Percentiles rank a stretch among this genome's conserved stretches.
These are phyloP conservation scores for Cyberlindnera amylophila DNA, from an alignment of 805 yeast species.

Conservation along the genomic window DNA sequence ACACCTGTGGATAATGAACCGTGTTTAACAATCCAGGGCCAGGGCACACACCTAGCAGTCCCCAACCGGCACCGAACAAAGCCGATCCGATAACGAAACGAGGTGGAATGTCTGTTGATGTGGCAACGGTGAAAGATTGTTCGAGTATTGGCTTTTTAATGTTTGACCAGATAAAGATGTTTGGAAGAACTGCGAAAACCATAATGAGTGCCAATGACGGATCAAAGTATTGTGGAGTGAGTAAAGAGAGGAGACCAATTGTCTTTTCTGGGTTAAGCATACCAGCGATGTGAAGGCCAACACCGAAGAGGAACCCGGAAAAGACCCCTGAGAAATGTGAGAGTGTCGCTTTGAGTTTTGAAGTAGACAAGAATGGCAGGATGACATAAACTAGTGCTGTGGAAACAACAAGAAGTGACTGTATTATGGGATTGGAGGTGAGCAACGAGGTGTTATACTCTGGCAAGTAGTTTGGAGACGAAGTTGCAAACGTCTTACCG, in stretches of 20 bases:
- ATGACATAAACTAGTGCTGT: slow-evolving; percentile 23
- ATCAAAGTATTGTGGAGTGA: slow-evolving; percentile 36
- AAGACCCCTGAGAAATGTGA: slow-evolving; percentile 14
- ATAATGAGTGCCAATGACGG: slow-evolving; percentile 45
- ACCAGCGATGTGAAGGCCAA: slow-evolving; percentile 45
- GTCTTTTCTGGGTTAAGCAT: slow-evolving; percentile 43
- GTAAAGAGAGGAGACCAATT: slow-evolving; percentile 41
- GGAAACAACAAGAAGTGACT: slow-evolving; percentile 5
- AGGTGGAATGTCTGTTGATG: slow-evolving; percentile 22
- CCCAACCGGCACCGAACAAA: slow-evolving; percentile 53
- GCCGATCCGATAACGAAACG: slow-evolving; percentile 40
- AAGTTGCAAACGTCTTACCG: slow-evolving; percentile 3
- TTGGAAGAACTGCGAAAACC: slow-evolving; percentile 42
- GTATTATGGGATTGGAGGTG: neutral
- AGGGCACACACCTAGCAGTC: slow-evolving; percentile 47
- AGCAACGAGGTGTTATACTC: slow-evolving; percentile 8
- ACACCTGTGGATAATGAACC: slow-evolving; percentile 11
- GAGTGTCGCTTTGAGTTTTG: no score
- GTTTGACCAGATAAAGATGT: slow-evolving; percentile 34
- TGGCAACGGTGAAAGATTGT: slow-evolving; percentile 25
- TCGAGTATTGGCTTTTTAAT: slow-evolving; percentile 21
- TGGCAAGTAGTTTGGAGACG: slow-evolving; percentile 7
- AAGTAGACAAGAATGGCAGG: slow-evolving; percentile 25
- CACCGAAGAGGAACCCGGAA: slow-evolving; percentile 38
- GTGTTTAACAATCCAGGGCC: slow-evolving; percentile 43